These are phyloP conservation scores for Umbelopsis vinacea DNA, from an alignment of 192 early-diverging fungal species.

Conservation along the genomic window DNA sequence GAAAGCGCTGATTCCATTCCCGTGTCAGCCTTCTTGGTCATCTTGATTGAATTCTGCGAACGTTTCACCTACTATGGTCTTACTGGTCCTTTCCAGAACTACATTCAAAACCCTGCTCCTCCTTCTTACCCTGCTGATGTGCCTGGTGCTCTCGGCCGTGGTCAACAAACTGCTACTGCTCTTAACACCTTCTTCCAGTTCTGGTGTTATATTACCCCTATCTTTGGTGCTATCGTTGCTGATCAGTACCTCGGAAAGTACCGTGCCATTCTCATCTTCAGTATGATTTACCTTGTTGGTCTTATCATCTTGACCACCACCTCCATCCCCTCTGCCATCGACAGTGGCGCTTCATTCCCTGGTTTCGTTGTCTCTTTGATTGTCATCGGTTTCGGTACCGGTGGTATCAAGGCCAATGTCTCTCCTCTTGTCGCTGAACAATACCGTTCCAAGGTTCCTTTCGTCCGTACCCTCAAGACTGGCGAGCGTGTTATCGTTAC, in stretches of 20 bases:
- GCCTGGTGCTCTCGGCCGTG: constrained; percentile 52
- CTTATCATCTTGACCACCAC: constrained; percentile 65
- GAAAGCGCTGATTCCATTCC: constrained; percentile 66
- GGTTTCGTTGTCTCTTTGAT: constrained; percentile 72
- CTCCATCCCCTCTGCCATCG: constrained; percentile 62
- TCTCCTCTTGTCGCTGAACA: constrained; percentile 81
- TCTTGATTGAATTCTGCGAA: constrained; percentile 67
- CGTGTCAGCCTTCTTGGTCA: constrained; percentile 54
- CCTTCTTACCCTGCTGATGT: constrained; percentile 34
- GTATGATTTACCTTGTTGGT: constrained; percentile 68
- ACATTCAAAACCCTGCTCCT: constrained; percentile 54
- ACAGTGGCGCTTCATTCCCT: constrained; percentile 59
- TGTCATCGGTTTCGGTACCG: constrained; percentile 76
- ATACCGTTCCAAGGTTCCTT: constrained; percentile 58
- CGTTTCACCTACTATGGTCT: constrained; percentile 71
- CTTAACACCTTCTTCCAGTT: constrained; percentile 64
- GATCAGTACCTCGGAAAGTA: constrained; percentile 80
- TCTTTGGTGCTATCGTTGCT: constrained; percentile 65
- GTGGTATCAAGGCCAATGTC: constrained; percentile 82
- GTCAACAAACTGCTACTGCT: constrained; percentile 59
- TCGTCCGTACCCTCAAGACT: constrained; percentile 57
- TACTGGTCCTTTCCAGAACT: constrained; percentile 63
- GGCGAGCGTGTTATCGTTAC: constrained; percentile 66
- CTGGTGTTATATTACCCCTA: constrained; percentile 64
- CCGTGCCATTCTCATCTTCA: constrained; percentile 71